Conservation (phyloP, 495 filamentous ascomycete genomes). For the Talaromyces thailandensis region DNA sequence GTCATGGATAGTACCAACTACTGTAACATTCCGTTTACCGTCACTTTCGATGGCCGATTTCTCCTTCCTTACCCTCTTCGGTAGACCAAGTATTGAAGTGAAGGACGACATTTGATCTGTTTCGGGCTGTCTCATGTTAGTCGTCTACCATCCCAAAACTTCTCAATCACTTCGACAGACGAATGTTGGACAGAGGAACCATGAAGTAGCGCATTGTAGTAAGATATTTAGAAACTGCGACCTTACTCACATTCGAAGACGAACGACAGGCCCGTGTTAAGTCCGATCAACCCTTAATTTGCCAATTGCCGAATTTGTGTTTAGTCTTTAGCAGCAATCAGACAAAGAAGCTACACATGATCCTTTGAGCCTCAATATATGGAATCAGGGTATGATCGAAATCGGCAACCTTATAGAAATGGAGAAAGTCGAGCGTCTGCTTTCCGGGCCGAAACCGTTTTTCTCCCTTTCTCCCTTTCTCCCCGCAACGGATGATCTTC, state of each 20-base stretch:
- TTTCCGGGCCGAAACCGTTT: not conserved
- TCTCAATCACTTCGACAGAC: not conserved
- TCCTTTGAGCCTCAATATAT: not conserved
- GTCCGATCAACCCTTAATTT: not conserved
- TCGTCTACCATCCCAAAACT: not conserved
- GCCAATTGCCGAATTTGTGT: not conserved
- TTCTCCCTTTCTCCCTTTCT: not conserved
- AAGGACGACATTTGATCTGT: not conserved
- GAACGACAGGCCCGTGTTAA: not conserved
- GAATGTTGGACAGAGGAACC: not conserved
- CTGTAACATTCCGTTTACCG: not conserved
- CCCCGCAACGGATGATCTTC: not conserved
- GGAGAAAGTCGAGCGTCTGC: not conserved
- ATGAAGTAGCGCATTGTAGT: not conserved
- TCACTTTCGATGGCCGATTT: not conserved
- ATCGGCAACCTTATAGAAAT: not conserved
- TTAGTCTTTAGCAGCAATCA: not conserved
- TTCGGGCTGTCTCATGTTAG: not conserved
- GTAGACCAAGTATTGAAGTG: not conserved
- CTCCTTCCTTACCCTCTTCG: not conserved
- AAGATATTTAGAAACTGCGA: not conserved
- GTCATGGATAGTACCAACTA: not conserved
- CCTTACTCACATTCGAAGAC: not conserved
- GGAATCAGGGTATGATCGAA: not conserved
- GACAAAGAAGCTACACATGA: not conserved